phyloP scores from a whole-genome alignment of 2,329 filamentous ascomycete genomes.

The Tolypocladium ophioglossoides region DNA sequence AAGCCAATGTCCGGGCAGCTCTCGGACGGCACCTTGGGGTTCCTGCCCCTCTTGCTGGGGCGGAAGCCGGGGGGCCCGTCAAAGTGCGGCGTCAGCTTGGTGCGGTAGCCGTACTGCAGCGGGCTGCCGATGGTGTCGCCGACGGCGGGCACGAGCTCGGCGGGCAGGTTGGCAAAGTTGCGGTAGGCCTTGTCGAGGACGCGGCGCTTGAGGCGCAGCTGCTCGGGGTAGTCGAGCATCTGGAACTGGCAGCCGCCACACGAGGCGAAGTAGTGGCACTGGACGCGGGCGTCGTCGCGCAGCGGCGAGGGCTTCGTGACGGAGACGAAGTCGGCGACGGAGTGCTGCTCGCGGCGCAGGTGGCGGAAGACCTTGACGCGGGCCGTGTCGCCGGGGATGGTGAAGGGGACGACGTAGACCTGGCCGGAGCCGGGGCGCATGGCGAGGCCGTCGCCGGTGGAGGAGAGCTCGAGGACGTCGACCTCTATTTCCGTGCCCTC shows the following conservation, averaged over 20 bases:
- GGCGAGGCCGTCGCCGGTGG: constrained; percentile 84
- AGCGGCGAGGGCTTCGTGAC: constrained; percentile 62
- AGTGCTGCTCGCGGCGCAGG: constrained; percentile 53
- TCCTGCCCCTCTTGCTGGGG: constrained; percentile 38
- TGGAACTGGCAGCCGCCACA: constrained; percentile 96
- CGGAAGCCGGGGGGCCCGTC: constrained; percentile 57
- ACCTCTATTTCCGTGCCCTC: constrained; percentile 69
- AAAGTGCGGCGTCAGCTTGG: constrained; percentile 95
- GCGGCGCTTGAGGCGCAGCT: constrained; percentile 72
- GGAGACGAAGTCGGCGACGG: constrained; percentile 71
- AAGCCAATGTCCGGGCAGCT: constrained; percentile 77
- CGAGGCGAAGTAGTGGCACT: constrained; percentile 75
- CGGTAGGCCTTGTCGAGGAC: constrained; percentile 86
- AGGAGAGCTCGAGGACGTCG: constrained; percentile 72
- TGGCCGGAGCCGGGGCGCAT: constrained; percentile 50
- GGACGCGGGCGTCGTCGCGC: constrained; percentile 66
- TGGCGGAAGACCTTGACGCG: constrained; percentile 72
- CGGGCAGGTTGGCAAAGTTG: constrained; percentile 78
- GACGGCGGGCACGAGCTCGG: constrained; percentile 64
- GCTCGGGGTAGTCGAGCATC: constrained; percentile 83
- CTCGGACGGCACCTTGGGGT: constrained; percentile 37
- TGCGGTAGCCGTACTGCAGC: constrained; percentile 85
- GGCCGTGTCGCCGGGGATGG: constrained; percentile 73
- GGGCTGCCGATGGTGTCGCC: constrained; percentile 83
- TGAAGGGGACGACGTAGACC: constrained; percentile 82